Percentiles rank a stretch among this genome's conserved stretches.
Evolutionary conservation across 371 early-diverging fungal genomes (phyloP).

Genomic region (Mortierella sp.): DNA sequence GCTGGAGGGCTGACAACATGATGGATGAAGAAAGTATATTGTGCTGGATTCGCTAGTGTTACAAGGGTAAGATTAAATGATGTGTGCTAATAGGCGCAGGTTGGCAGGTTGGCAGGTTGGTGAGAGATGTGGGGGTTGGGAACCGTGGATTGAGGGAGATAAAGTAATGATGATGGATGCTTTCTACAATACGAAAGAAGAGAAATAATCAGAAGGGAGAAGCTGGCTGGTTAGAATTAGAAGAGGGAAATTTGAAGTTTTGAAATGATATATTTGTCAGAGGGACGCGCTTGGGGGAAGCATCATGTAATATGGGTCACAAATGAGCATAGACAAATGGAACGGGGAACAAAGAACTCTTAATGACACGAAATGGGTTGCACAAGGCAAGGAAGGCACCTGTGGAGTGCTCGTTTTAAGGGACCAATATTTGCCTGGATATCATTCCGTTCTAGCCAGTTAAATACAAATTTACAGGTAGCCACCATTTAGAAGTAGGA

Average conservation of each 20-base stretch:
- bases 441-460: neutral
- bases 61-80: neutral
- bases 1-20: conserved; percentile 39
- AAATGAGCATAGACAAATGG: conserved; percentile 5
- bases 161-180: neutral
- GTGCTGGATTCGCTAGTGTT: neutral
- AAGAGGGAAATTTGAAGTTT: conserved; percentile 2
- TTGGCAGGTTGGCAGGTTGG: neutral
- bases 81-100: neutral
- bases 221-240: conserved; percentile 18
- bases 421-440: conserved; percentile 2
- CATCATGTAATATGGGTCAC: conserved; percentile 3
- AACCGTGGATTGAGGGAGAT: neutral
- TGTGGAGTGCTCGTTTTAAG: conserved; percentile 4
- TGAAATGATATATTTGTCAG: neutral
- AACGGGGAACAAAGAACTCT: conserved; percentile 15
- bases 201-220: neutral
- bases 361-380: conserved; percentile 34
- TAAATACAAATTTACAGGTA: neutral
- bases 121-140: neutral
- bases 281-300: conserved; percentile 2
- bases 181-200: neutral
- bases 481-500: conserved; percentile 1
- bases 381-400: neutral
- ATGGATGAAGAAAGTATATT: neutral